phyloP scores from a whole-genome alignment of 2,329 filamentous ascomycete genomes.

The Pseudogymnoascus sp. region DNA sequence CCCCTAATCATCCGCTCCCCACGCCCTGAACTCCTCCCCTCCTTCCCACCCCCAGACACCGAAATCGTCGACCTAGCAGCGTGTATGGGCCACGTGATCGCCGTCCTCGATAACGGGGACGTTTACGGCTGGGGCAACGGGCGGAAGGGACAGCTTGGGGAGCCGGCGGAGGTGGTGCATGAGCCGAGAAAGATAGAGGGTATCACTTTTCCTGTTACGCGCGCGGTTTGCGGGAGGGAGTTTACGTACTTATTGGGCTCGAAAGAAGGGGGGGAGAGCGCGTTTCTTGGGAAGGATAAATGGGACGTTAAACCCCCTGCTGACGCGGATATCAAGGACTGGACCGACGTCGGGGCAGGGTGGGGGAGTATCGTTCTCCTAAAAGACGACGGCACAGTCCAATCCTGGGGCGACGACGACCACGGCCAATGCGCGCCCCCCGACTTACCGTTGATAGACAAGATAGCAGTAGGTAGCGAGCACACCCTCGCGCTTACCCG shows the following conservation, averaged over 20 bases:
- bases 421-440: constrained; percentile 71
- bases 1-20: constrained; percentile 43
- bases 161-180: constrained; percentile 46
- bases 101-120: constrained; percentile 65
- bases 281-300: constrained; percentile 69
- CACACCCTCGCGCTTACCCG: constrained; percentile 70
- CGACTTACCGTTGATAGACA: constrained; percentile 49
- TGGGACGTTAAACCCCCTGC: constrained; percentile 57
- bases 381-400: constrained; percentile 50
- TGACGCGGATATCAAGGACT: constrained; percentile 47
- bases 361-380: constrained; percentile 80
- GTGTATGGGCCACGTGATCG: constrained; percentile 71
- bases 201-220: constrained; percentile 54
- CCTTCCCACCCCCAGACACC: constrained; percentile 57
- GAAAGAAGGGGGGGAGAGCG: constrained; percentile 38
- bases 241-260: constrained; percentile 61
- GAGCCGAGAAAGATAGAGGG: constrained; percentile 54
- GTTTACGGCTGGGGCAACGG: constrained; percentile 86
- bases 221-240: constrained; percentile 74
- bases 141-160: constrained; percentile 76
- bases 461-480: constrained; percentile 81
- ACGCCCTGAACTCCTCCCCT: constrained; percentile 42
- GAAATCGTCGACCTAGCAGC: constrained; percentile 61
- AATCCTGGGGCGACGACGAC: constrained; percentile 78
- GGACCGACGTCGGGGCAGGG: constrained; percentile 66